These are phyloP conservation scores for Aspergillus ochraceoroseus DNA, from an alignment of 2,329 filamentous ascomycete species.

Conservation along the genomic window DNA sequence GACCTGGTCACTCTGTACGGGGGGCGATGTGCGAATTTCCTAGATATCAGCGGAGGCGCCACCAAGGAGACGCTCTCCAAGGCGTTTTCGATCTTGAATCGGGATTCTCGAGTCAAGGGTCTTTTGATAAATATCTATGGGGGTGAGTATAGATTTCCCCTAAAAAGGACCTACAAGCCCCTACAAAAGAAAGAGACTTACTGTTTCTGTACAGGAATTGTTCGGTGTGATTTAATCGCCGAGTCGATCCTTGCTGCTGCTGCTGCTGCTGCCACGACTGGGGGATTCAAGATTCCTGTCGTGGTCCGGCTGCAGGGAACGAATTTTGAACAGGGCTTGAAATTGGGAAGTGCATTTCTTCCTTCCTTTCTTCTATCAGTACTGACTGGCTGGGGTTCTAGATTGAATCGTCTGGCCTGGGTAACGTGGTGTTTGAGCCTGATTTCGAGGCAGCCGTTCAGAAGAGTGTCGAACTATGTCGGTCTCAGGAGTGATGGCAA, in stretches of 20 bases:
- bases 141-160: too few relatives aligned
- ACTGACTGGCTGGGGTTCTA: too few relatives aligned
- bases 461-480: too few relatives aligned
- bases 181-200: too few relatives aligned
- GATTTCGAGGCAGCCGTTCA: too few relatives aligned
- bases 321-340: slow-evolving; percentile 65
- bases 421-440: too few relatives aligned
- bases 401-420: too few relatives aligned
- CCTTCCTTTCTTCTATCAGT: neutral
- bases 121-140: slow-evolving; percentile 70
- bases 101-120: slow-evolving; percentile 66
- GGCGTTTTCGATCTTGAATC: slow-evolving; percentile 67
- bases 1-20: slow-evolving; percentile 67
- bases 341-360: slow-evolving; percentile 46
- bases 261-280: slow-evolving; percentile 58
- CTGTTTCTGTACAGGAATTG: too few relatives aligned
- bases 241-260: slow-evolving; percentile 69
- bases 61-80: slow-evolving; percentile 74
- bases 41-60: slow-evolving; percentile 86
- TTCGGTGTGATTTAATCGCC: slow-evolving; percentile 76
- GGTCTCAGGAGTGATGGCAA: too few relatives aligned
- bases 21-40: slow-evolving; percentile 71
- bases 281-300: too few relatives aligned
- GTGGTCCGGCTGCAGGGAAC: slow-evolving; percentile 74
- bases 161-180: too few relatives aligned